A percentile compares a stretch with the other conserved stretches of the same genome.
These are phyloP conservation scores for Thyridium curvatum DNA, from an alignment of 2,329 filamentous ascomycete species.

Conservation along the genomic window DNA sequence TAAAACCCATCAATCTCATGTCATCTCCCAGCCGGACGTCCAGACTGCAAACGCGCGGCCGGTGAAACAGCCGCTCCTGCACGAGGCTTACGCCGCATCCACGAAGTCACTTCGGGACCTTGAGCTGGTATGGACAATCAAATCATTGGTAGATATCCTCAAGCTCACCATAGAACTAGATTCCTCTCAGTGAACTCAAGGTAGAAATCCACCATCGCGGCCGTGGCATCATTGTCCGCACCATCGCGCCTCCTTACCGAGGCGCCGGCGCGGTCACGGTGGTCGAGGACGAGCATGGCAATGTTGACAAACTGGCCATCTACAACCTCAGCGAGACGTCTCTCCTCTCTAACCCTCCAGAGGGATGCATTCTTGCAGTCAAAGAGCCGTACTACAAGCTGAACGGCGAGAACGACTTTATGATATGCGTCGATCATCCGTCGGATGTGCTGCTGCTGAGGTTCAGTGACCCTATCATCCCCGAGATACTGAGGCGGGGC, in stretches of 20 bases:
- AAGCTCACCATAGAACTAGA: constrained; percentile 9
- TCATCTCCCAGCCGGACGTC: too few species aligned
- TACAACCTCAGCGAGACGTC: constrained; percentile 24
- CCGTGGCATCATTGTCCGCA: constrained; percentile 21
- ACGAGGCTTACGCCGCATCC: constrained; percentile 18
- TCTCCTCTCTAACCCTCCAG: constrained; percentile 22
- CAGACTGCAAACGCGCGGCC: constrained; percentile 6
- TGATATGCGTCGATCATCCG: constrained; percentile 28
- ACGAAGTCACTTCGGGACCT: constrained; percentile 18
- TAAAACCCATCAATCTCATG: too few species aligned
- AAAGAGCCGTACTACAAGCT: constrained; percentile 30
- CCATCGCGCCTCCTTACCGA: constrained; percentile 20
- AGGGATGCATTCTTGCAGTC: constrained; percentile 22
- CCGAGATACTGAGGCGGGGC: constrained; percentile 14
- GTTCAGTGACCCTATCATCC: constrained; percentile 22
- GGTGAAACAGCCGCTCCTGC: constrained; percentile 19
- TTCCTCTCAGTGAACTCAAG: constrained; percentile 20
- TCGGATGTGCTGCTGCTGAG: constrained; percentile 22
- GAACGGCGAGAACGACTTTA: constrained; percentile 19
- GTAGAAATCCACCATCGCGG: constrained; percentile 26
- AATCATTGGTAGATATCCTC: neutral
- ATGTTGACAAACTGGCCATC: constrained; percentile 27
- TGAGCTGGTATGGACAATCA: constrained; percentile 13
- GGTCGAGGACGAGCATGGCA: constrained; percentile 27
- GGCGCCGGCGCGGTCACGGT: constrained; percentile 26